Evolutionary conservation across 2,329 filamentous ascomycete species (phyloP), one percentile per base, ranked within the genome.

Genomic region (Lasiodiplodia sp.): DNA sequence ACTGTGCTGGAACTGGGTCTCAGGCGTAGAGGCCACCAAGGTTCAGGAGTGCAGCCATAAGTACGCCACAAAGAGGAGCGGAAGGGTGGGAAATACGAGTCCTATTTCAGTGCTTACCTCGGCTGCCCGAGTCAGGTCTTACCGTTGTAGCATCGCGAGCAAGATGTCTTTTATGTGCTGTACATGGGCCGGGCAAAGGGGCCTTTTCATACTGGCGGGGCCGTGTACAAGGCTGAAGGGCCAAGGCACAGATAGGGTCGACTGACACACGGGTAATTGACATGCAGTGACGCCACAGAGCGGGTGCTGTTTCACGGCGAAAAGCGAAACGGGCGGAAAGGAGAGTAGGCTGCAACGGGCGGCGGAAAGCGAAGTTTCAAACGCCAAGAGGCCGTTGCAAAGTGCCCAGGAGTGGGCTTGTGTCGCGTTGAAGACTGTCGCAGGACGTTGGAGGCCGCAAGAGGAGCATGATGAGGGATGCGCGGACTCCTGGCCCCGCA

Each of bases 301-400:
- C 4, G n/a, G 18, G 31, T 14, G 23, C 2, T 52, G 60, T 64
- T 37, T 37, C 60, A 64, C 44, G 14, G 47, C 16, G 31, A 23
- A 34, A 8, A 62, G 14, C 58, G 58, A 62, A 62, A 62, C 57
- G 40, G 25, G 38, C 38, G 16, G 25, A 25, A 14, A 44, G 38
- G 14, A 28, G 25, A 14, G 28, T 38, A 64, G 44, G 47, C 44
- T 37, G 60, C 60, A 52, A 52, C 60, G 47, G 60, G 60, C 18
- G 28, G 60, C 11, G 7, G 37, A 52, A 23, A 8, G 60, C 47
- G 60, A 64, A 14, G 60, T 64, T 64, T 64, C 60, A 53, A 64
- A 53, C 60, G 60, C 60, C 60, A 64, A 64, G 60, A 38, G 25
- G 21, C 28, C 60, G 28, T 52, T 38, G 31, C 51, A 47, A 47